phyloP scores from a whole-genome alignment of 78 protist species.

The Paratrimastix pyriformis region DNA sequence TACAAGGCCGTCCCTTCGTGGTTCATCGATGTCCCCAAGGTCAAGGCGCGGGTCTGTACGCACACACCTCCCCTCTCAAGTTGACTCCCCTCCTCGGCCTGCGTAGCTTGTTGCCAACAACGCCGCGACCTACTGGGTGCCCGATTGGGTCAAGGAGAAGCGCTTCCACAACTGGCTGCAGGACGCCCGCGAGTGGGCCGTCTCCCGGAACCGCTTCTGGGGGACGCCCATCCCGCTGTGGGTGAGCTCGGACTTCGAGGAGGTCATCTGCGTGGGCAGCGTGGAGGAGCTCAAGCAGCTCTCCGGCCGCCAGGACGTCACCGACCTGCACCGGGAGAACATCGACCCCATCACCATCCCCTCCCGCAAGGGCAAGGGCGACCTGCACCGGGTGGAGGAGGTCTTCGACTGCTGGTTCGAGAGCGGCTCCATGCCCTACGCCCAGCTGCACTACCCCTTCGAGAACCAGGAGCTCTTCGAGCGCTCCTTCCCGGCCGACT shows the following conservation, averaged over 20 bases:
- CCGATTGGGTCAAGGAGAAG: slow-evolving; percentile 65
- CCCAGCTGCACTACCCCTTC: slow-evolving; percentile 90
- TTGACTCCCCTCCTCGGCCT: no score
- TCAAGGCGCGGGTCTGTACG: slow-evolving; percentile 27
- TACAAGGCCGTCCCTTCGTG: slow-evolving; percentile 87
- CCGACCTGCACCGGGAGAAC: slow-evolving; percentile 65
- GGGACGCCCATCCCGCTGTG: slow-evolving; percentile 99
- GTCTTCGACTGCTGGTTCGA: slow-evolving; percentile 99
- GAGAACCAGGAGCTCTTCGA: slow-evolving; percentile 88
- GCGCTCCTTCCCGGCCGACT: slow-evolving; percentile 96
- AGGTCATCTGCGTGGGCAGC: slow-evolving; percentile 68
- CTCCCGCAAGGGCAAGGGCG: slow-evolving; percentile 64
- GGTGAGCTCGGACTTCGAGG: slow-evolving; percentile 81
- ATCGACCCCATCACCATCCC: slow-evolving; percentile 90
- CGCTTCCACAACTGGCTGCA: slow-evolving; percentile 94
- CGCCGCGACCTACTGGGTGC: slow-evolving; percentile 78
- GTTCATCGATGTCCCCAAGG: slow-evolving; percentile 56
- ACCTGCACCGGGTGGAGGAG: slow-evolving; percentile 68
- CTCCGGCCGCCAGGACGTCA: slow-evolving; percentile 50
- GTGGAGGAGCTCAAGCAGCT: slow-evolving; percentile 73
- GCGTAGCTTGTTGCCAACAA: no score
- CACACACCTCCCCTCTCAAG: not conserved
- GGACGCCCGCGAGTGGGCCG: slow-evolving; percentile 82
- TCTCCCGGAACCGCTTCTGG: slow-evolving; percentile 84
- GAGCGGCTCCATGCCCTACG: slow-evolving; percentile 84